These are phyloP conservation scores for Dothideomycetes sp. DNA, from an alignment of 2,329 filamentous ascomycete species.

Conservation along the genomic window DNA sequence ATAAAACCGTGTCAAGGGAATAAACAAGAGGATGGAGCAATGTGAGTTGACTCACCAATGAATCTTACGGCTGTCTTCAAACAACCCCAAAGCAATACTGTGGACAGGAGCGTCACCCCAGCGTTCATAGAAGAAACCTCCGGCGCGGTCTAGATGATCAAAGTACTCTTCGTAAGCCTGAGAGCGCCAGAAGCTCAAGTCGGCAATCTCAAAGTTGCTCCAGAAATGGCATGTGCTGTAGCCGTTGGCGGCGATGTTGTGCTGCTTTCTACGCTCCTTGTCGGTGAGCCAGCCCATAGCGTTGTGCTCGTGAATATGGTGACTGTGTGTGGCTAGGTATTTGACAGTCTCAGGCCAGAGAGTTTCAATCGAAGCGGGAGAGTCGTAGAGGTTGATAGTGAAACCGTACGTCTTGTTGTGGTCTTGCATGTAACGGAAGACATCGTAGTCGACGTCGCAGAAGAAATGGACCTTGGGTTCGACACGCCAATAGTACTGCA, in stretches of 20 bases:
- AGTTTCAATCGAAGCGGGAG: slow-evolving; percentile 71
- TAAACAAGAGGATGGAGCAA: not conserved
- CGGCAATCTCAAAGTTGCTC: slow-evolving; percentile 96
- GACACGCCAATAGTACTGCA: slow-evolving; percentile 95
- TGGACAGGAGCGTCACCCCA: slow-evolving; percentile 98
- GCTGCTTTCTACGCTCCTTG: slow-evolving; percentile 62
- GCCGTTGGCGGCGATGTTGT: slow-evolving; percentile 73
- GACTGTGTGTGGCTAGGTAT: slow-evolving; percentile 67
- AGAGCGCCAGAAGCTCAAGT: slow-evolving; percentile 87
- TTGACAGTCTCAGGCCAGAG: slow-evolving; percentile 95
- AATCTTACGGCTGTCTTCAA: slow-evolving; percentile 82
- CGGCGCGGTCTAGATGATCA: slow-evolving; percentile 83
- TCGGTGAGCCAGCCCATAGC: slow-evolving; percentile 85
- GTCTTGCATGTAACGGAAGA: slow-evolving; percentile 96
- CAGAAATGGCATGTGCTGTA: slow-evolving; percentile 99
- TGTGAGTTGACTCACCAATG: slow-evolving; percentile 63
- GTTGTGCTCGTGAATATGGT: slow-evolving; percentile 73
- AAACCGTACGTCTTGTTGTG: slow-evolving; percentile 92
- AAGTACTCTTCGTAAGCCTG: slow-evolving; percentile 92
- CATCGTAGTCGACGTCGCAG: slow-evolving; percentile 96
- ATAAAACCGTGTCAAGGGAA: not conserved
- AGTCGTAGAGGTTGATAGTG: slow-evolving; percentile 94
- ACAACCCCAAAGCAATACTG: slow-evolving; percentile 82
- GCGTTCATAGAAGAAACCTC: slow-evolving; percentile 96
- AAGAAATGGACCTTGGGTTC: slow-evolving; percentile 99